Evolutionary conservation across 169 alveolate genomes (phyloP), one percentile per base, ranked within the genome.

Genomic region (Cryptosporidium ubiquitum): DNA sequence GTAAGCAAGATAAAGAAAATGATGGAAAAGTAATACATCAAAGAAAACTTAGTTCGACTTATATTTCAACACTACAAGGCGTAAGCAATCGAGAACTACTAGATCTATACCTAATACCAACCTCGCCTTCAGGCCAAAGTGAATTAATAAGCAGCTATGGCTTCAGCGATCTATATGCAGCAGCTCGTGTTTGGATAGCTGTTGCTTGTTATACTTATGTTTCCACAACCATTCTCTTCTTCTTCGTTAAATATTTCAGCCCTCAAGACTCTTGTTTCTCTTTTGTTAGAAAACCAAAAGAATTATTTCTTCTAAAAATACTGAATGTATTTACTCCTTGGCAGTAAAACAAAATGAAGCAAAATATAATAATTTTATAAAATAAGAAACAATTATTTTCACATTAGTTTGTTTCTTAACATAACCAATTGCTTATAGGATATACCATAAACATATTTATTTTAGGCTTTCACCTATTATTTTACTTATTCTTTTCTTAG

Each of bases 201-300:
- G 64, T 60, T 40, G 73, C 73, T 1, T 58, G 74, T 12, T 75
- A 58, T 60, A 75, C 60, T 60, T 75, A 55, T 26, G 60, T 58
- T n/a, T 75, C 86, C 12, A 75, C 86, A 3, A 75, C 86, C 33
- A 37, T 75, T n/a, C 51, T 75, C 5, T 75, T 75, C 68, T 58
- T 75, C 37, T 75, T 75, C 33, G 68, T 75, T 5, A 75, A 75
- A 40, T 55, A 58, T 40, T 75, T 58, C 51, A 75, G 86, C 33
- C 86, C 86, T 10, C 86, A 75, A 23, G 86, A 75, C 39, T 75
- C 86, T 6, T 75, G 86, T 42, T 75, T 75, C 39, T 75, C 86
- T 18, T 75, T 75, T 60, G 86, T 75, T 26, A 58, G 86, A 75
- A 75, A 58, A 4, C 73, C 86, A 35, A 39, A 75, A 23, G 86